phyloP scores from a whole-genome alignment of 2,329 filamentous ascomycete genomes.

The Hypoxylon sp. region DNA sequence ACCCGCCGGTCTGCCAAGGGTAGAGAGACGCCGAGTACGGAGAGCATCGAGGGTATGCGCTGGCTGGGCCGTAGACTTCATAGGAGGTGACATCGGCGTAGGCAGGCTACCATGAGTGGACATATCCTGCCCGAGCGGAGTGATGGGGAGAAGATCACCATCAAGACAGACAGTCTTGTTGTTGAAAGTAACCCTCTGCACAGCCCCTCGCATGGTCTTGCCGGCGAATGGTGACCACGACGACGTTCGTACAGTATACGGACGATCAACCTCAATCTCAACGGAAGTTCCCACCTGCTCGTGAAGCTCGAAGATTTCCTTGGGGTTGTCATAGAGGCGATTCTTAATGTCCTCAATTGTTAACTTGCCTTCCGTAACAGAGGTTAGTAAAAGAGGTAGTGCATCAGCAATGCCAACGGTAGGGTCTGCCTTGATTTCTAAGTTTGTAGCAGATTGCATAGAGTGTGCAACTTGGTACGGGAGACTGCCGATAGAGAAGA shows the following conservation, averaged over 20 bases:
- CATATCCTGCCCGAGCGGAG: conserved; percentile 79
- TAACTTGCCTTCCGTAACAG: conserved; percentile 79
- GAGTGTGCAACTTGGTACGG: conserved; percentile 80
- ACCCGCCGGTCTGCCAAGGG: conserved; percentile 48
- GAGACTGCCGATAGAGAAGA: conserved; percentile 84
- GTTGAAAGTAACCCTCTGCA: conserved; percentile 83
- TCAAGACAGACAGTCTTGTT: conserved; percentile 82
- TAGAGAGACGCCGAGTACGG: conserved; percentile 54
- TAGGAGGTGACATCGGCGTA: conserved; percentile 68
- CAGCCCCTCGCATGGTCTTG: conserved; percentile 76
- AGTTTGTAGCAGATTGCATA: conserved; percentile 53
- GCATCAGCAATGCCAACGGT: conserved; percentile 79
- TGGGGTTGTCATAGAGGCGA: conserved; percentile 83
- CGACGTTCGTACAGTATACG: conserved; percentile 69
- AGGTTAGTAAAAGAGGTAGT: conserved; percentile 81
- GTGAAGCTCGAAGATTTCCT: conserved; percentile 85
- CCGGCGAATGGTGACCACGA: conserved; percentile 81
- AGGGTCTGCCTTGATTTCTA: conserved; percentile 67
- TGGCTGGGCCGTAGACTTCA: conserved; percentile 66
- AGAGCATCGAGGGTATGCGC: conserved; percentile 57
- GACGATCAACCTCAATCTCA: conserved; percentile 82
- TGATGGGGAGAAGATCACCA: conserved; percentile 71
- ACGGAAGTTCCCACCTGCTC: conserved; percentile 81
- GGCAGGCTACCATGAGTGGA: conserved; percentile 73
- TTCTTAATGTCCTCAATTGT: conserved; percentile 80